phyloP scores from a whole-genome alignment of 2,329 filamentous ascomycete species.

The Pestalotiopsis sp. region DNA sequence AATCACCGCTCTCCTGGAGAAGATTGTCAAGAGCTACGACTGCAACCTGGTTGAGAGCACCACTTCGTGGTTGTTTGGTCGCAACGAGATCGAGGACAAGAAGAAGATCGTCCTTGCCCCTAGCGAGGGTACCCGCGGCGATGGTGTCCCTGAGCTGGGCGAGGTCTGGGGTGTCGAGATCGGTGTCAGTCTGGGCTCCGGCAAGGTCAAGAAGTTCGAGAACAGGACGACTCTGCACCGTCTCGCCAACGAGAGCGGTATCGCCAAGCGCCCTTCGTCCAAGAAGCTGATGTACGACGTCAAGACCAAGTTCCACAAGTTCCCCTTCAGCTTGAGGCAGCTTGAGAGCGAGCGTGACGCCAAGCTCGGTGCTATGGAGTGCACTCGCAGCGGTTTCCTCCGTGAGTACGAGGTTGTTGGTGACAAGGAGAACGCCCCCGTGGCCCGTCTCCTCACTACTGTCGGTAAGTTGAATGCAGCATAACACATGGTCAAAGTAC shows the following conservation, averaged over 20 bases:
- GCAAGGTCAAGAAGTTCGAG: slow-evolving; percentile 92
- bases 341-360: slow-evolving; percentile 94
- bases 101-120: slow-evolving; percentile 97
- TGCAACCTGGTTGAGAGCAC: slow-evolving; percentile 97
- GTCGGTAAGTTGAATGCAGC: slow-evolving; percentile 69
- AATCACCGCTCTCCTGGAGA: slow-evolving; percentile 87
- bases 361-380: slow-evolving; percentile 95
- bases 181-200: slow-evolving; percentile 84
- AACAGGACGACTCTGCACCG: slow-evolving; percentile 91
- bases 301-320: slow-evolving; percentile 94
- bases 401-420: slow-evolving; percentile 95
- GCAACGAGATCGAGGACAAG: slow-evolving; percentile 94
- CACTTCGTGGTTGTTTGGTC: slow-evolving; percentile 94
- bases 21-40: slow-evolving; percentile 87
- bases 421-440: slow-evolving; percentile 85
- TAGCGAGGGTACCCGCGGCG: slow-evolving; percentile 85
- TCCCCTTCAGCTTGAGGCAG: slow-evolving; percentile 97
- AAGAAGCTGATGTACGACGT: slow-evolving; percentile 92
- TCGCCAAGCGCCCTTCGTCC: slow-evolving; percentile 90
- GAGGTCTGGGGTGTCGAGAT: slow-evolving; percentile 99
- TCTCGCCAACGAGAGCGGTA: slow-evolving; percentile 88
- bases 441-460: slow-evolving; percentile 87
- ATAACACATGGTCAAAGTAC: background rate
- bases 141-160: slow-evolving; percentile 83
- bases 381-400: slow-evolving; percentile 89